Percentiles rank a stretch among this genome's conserved stretches.
Conservation (phyloP, 768 basidiomycete species). For the Tylopilus sp. region DNA sequence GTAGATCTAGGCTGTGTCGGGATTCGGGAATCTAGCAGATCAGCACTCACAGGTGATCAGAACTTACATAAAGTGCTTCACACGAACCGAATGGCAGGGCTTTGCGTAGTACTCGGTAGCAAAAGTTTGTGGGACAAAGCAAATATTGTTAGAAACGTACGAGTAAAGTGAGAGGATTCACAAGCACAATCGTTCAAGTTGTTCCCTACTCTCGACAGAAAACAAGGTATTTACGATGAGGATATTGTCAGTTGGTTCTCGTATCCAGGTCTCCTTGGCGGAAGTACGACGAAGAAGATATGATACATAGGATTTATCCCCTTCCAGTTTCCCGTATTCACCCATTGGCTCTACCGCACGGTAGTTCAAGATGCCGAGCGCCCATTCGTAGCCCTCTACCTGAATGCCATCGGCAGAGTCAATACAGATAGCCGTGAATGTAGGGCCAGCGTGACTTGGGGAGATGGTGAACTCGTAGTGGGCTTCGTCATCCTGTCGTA, state of each 20-base stretch:
- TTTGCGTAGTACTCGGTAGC: no score
- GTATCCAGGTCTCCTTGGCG: slow-evolving; percentile 6
- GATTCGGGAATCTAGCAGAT: no score
- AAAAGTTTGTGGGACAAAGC: no score
- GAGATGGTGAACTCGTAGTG: not conserved
- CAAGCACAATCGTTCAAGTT: not conserved
- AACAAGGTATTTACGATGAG: not conserved
- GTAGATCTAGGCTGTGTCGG: no score
- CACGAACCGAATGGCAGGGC: no score
- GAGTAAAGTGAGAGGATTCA: not conserved
- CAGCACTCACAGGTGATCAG: no score
- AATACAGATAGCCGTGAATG: slow-evolving; percentile 3
- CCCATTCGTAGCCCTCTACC: slow-evolving; percentile 2
- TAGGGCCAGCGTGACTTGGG: not conserved
- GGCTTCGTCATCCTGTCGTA: not conserved
- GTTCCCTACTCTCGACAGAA: not conserved
- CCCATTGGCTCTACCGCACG: slow-evolving; percentile 10
- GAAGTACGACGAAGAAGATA: slow-evolving; percentile 9
- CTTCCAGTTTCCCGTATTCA: slow-evolving; percentile 6
- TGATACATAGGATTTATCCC: slow-evolving; percentile 9
- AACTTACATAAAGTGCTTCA: no score
- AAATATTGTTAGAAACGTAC: not conserved
- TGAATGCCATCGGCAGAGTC: not conserved
- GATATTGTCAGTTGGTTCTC: slow-evolving; percentile 6
- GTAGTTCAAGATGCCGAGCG: slow-evolving; percentile 15